Evolutionary conservation across 1,284 basidiomycete genomes (phyloP).

Genomic region (Trametes hirsuta): DNA sequence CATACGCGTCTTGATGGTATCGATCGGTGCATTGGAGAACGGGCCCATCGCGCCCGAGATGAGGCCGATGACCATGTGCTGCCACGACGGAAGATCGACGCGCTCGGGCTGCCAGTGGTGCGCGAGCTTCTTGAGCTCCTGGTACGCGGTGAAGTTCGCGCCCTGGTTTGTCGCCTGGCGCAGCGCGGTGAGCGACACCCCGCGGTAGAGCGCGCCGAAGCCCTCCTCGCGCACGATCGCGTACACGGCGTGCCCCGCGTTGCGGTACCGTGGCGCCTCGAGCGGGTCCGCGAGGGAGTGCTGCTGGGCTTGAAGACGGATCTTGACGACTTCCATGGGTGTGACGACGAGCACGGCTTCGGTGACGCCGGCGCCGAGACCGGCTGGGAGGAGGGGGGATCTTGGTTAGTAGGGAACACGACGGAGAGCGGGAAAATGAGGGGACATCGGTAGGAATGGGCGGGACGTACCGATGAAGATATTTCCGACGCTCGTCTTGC

Average conservation of each 20-base stretch:
- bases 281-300: slow-evolving; percentile 97
- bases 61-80: slow-evolving; percentile 93
- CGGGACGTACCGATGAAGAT: slow-evolving; percentile 75
- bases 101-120: slow-evolving; percentile 78
- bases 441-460: background rate
- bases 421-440: no score
- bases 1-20: slow-evolving; percentile 95
- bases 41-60: slow-evolving; percentile 98
- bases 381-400: slow-evolving; percentile 37
- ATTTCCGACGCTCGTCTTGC: slow-evolving; percentile 72
- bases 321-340: slow-evolving; percentile 99
- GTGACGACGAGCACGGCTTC: slow-evolving; percentile 96
- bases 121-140: slow-evolving; percentile 90
- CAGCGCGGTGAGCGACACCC: slow-evolving; percentile 91
- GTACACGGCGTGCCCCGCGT: slow-evolving; percentile 96
- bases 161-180: slow-evolving; percentile 99
- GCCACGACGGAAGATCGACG: slow-evolving; percentile 85
- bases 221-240: slow-evolving; percentile 96
- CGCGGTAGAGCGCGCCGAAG: slow-evolving; percentile 84
- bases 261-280: slow-evolving; percentile 93
- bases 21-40: slow-evolving; percentile 96
- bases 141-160: slow-evolving; percentile 98
- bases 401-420: background rate
- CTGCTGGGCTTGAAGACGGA: slow-evolving; percentile 96
- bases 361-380: slow-evolving; percentile 91